Evolutionary conservation across 352 stramenopile species (phyloP).

Genomic region (Paralagenidium karlingii): DNA sequence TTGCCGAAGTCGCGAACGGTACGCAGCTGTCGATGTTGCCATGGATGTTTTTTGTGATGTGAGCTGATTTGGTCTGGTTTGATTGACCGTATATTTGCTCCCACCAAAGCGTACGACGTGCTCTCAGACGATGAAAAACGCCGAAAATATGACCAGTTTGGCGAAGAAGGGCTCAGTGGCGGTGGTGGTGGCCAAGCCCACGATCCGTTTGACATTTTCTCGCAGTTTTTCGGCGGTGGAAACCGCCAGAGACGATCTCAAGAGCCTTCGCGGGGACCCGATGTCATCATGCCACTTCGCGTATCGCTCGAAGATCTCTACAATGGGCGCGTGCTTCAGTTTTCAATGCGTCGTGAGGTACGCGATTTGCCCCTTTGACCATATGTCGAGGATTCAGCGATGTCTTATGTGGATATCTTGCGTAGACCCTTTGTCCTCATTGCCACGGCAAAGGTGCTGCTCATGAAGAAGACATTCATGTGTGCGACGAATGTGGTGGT

Average conservation of each 20-base stretch:
- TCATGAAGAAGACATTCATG: constrained; percentile 86
- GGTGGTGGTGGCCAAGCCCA: constrained; percentile 20
- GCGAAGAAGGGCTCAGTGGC: constrained; percentile 73
- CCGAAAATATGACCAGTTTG: constrained; percentile 84
- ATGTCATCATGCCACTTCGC: constrained; percentile 81
- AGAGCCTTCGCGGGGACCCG: constrained; percentile 45
- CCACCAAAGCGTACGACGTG: constrained; percentile 75
- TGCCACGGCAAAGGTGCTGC: constrained; percentile 83
- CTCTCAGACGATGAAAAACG: constrained; percentile 85
- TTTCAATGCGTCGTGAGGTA: constrained; percentile 82
- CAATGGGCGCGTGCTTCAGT: constrained; percentile 90
- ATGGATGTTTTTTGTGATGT: neutral
- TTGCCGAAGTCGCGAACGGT: constrained; percentile 74
- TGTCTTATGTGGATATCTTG: too few relatives aligned
- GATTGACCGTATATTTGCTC: constrained; percentile 4
- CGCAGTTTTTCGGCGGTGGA: constrained; percentile 57
- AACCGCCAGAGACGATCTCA: constrained; percentile 20
- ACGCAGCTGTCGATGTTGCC: constrained; percentile 1
- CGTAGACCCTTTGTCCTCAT: constrained; percentile 87
- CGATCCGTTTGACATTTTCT: constrained; percentile 73
- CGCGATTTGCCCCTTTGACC: too few relatives aligned
- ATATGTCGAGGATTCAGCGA: too few relatives aligned
- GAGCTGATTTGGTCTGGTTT: constrained; percentile 3
- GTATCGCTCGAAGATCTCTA: constrained; percentile 96
- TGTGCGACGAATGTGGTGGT: constrained; percentile 88